A percentile compares a stretch with the other conserved stretches of the same genome.
Evolutionary conservation across 305 asterid species (phyloP).

Genomic region (Galium porrigens): DNA sequence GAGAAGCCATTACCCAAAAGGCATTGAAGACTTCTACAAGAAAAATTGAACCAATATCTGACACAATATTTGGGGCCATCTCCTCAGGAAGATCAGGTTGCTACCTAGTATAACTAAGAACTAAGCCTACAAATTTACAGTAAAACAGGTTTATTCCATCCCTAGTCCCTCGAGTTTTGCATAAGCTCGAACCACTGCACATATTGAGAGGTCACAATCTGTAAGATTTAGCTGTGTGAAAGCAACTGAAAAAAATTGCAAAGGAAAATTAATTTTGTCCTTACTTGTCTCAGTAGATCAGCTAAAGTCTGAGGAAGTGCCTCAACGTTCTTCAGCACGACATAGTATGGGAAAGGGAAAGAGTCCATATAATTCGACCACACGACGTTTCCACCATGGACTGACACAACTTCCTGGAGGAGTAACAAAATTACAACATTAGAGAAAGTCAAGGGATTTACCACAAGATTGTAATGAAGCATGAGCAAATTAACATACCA

Average conservation of each 20-base stretch:
- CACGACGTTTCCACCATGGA: conserved; percentile 10
- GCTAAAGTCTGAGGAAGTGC: conserved; percentile 87
- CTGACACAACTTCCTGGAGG: too few relatives aligned
- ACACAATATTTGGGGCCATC: neutral
- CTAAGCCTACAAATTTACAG: neutral
- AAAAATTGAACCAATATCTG: neutral
- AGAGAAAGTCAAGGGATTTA: too few relatives aligned
- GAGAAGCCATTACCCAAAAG: too few relatives aligned
- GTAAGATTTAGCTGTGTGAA: neutral
- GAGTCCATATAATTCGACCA: conserved; percentile 51
- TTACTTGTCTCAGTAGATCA: conserved; percentile 83
- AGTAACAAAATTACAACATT: too few relatives aligned
- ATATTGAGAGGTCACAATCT: conserved; percentile 2
- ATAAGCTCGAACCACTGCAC: conserved; percentile 91
- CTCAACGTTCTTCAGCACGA: conserved; percentile 67
- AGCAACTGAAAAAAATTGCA: too few relatives aligned
- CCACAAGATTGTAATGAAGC: too few relatives aligned
- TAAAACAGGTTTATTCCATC: neutral
- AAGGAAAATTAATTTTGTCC: conserved; percentile 2
- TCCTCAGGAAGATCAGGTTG: neutral
- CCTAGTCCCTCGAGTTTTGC: conserved; percentile 46
- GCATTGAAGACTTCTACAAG: too few relatives aligned
- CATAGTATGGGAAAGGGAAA: conserved; percentile 83
- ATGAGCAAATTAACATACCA: conserved; percentile 30
- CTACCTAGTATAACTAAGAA: neutral